Evolutionary conservation across 2,329 filamentous ascomycete species (phyloP).

Genomic region (Cladosporium sp.): DNA sequence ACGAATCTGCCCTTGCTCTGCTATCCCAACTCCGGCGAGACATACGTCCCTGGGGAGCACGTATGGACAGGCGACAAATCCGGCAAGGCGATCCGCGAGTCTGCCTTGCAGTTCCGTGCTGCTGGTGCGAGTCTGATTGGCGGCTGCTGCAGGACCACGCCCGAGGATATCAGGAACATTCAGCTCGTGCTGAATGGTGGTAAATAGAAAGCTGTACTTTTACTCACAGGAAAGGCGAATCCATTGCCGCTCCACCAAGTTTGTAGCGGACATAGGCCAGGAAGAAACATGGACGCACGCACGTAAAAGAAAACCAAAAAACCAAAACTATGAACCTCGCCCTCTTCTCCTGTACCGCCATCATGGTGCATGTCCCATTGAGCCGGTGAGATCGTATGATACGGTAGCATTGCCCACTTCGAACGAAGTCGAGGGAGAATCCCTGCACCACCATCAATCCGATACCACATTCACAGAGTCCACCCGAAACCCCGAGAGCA

Average conservation of each 20-base stretch:
- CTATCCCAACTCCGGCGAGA: slow-evolving; percentile 52
- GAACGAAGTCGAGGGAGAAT: background rate
- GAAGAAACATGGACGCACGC: background rate
- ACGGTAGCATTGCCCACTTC: background rate
- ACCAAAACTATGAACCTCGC: background rate
- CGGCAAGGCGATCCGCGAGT: slow-evolving; percentile 24
- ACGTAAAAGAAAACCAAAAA: background rate
- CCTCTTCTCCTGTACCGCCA: background rate
- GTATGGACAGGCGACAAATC: slow-evolving; percentile 22
- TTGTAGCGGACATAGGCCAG: background rate
- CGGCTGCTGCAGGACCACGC: slow-evolving; percentile 50
- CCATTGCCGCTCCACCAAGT: background rate
- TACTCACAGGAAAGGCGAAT: too few species aligned
- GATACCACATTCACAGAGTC: too few species aligned
- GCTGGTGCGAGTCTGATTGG: slow-evolving; percentile 47
- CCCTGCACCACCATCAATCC: background rate
- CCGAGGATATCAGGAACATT: slow-evolving; percentile 37
- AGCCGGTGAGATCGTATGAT: background rate
- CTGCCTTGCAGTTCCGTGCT: slow-evolving; percentile 33
- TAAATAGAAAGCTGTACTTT: background rate
- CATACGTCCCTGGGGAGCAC: slow-evolving; percentile 41
- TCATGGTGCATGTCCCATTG: background rate
- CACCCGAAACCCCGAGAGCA: too few species aligned
- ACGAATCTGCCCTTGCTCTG: slow-evolving; percentile 37
- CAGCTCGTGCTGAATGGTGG: background rate